Evolutionary conservation across 192 early-diverging fungal genomes (phyloP).

Genomic region (Podila epigama): DNA sequence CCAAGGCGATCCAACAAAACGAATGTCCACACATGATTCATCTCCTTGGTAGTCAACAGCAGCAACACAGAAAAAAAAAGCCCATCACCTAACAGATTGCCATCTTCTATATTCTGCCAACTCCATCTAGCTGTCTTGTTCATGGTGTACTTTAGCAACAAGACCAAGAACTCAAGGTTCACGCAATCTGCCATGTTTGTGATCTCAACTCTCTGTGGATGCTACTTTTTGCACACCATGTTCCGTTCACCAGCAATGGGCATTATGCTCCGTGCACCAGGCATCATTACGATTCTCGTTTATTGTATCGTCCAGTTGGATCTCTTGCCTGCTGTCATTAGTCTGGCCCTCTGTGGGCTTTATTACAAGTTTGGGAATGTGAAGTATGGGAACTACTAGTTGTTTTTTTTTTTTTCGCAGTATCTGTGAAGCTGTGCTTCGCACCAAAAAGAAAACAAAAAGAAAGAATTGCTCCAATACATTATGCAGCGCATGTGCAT

Average conservation of each 20-base stretch:
- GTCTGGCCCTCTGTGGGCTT: conserved; percentile 47
- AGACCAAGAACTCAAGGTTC: conserved; percentile 53
- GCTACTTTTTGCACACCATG: conserved; percentile 70
- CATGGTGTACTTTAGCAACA: conserved; percentile 68
- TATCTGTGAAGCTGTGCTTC: too few relatives aligned
- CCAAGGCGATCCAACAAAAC: too few relatives aligned
- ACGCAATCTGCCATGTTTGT: conserved; percentile 60
- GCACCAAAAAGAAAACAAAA: too few relatives aligned
- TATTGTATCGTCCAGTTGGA: conserved; percentile 63
- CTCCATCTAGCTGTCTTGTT: conserved; percentile 53
- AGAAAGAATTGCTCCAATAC: not conserved
- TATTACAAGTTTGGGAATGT: conserved; percentile 60
- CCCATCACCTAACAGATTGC: too few relatives aligned
- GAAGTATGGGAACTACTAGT: conserved; percentile 10
- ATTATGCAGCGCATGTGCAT: not conserved
- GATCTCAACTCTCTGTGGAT: conserved; percentile 58
- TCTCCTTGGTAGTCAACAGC: too few relatives aligned
- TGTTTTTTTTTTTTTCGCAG: too few relatives aligned
- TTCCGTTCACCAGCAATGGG: conserved; percentile 71
- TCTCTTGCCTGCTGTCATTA: conserved; percentile 52
- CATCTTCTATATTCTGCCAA: not conserved
- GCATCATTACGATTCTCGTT: conserved; percentile 75
- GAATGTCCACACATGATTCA: too few relatives aligned
- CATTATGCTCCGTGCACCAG: conserved; percentile 74
- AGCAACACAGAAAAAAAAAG: too few relatives aligned